These are phyloP conservation scores for Metschnikowia cerradonensis DNA, from an alignment of 805 yeast species.

Conservation along the genomic window DNA sequence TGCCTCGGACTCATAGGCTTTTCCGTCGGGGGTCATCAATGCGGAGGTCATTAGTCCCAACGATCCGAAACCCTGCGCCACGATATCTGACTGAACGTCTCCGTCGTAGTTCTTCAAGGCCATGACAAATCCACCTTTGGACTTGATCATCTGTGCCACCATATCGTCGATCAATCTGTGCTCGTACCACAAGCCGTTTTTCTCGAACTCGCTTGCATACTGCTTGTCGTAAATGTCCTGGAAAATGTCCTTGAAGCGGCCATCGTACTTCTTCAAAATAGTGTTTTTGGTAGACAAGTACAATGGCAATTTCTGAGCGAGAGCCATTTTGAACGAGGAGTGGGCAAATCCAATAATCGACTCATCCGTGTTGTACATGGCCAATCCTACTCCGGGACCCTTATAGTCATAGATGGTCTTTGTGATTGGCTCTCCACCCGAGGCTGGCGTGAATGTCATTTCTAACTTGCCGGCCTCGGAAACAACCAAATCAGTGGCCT, in stretches of 20 bases:
- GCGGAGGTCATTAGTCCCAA: slow-evolving; percentile 96
- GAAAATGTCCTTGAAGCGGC: slow-evolving; percentile 91
- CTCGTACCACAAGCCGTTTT: slow-evolving; percentile 88
- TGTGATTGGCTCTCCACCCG: slow-evolving; percentile 53
- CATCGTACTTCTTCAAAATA: slow-evolving; percentile 89
- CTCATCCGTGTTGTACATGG: slow-evolving; percentile 95
- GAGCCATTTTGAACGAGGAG: slow-evolving; percentile 84
- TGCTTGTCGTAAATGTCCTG: slow-evolving; percentile 69
- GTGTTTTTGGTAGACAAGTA: slow-evolving; percentile 93
- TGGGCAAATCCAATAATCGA: slow-evolving; percentile 90
- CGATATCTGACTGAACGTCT: slow-evolving; percentile 94
- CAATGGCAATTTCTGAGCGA: slow-evolving; percentile 71
- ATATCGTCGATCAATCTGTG: slow-evolving; percentile 95
- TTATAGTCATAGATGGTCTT: slow-evolving; percentile 65
- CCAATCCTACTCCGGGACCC: slow-evolving; percentile 76
- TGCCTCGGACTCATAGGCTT: slow-evolving; percentile 93
- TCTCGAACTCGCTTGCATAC: slow-evolving; percentile 70
- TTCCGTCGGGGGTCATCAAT: slow-evolving; percentile 94
- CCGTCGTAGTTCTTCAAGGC: slow-evolving; percentile 98
- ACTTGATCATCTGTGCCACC: slow-evolving; percentile 98
- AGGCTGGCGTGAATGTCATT: slow-evolving; percentile 68
- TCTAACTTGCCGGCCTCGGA: slow-evolving; percentile 78
- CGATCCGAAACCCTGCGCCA: slow-evolving; percentile 97
- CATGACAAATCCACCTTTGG: slow-evolving; percentile 90
- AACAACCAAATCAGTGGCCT: slow-evolving; percentile 81